Evolutionary conservation across 495 filamentous ascomycete genomes (phyloP).

Genomic region (Trichocladium uniseriatum): DNA sequence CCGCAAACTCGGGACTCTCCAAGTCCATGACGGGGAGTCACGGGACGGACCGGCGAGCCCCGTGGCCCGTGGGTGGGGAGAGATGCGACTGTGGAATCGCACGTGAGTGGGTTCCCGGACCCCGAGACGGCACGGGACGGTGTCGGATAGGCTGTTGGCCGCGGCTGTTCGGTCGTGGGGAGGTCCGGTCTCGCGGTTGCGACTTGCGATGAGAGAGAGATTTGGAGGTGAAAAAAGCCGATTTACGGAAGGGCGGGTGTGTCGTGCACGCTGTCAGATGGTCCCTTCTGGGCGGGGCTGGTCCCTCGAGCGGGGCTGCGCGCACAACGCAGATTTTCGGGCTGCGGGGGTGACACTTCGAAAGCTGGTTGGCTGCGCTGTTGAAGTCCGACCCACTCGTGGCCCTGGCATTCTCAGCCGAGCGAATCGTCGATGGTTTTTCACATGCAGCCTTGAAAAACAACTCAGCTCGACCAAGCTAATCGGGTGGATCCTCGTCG

Average conservation of each 20-base stretch:
- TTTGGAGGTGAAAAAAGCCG: constrained; percentile 25
- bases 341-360: background rate
- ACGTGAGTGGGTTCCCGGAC: constrained; percentile 14
- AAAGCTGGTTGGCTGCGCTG: background rate
- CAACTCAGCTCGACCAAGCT: too few species aligned
- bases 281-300: background rate
- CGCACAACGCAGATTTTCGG: constrained; percentile 1
- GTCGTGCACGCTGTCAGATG: constrained; percentile 4
- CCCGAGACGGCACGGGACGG: constrained; percentile 21
- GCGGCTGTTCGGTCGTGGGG: constrained; percentile 18
- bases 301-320: constrained; percentile 1
- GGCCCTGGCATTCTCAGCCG: background rate
- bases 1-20: constrained; percentile 28
- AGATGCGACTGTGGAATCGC: constrained; percentile 2
- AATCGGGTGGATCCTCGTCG: too few species aligned
- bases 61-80: constrained; percentile 5
- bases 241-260: constrained; percentile 21
- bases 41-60: constrained; percentile 4
- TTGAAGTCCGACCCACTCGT: background rate
- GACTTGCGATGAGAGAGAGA: constrained; percentile 20
- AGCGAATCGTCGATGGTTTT: too few species aligned
- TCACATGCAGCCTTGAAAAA: too few species aligned
- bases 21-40: too few species aligned
- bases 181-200: constrained; percentile 31
- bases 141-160: constrained; percentile 20